Conservation (phyloP, 2,329 filamentous ascomycete species). For the Penicillium verrucosum region DNA sequence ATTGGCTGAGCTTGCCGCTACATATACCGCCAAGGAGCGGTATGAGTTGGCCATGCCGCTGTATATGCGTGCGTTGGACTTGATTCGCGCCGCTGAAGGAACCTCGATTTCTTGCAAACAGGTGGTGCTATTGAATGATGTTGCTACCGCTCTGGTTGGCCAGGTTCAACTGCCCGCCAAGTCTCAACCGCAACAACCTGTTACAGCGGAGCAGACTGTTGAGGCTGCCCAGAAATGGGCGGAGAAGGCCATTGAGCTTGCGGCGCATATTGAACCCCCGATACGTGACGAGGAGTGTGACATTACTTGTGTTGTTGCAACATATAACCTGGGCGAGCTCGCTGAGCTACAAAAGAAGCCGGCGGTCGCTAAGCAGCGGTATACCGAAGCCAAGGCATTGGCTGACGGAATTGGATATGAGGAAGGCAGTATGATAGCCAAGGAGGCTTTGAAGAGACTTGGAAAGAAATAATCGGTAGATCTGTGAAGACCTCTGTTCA, state of each 20-base stretch:
- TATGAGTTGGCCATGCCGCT: slow-evolving; percentile 81
- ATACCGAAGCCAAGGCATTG: slow-evolving; percentile 64
- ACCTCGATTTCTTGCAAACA: slow-evolving; percentile 65
- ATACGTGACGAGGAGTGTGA: slow-evolving; percentile 76
- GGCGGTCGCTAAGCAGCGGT: slow-evolving; percentile 64
- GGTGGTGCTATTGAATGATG: slow-evolving; percentile 66
- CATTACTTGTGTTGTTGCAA: slow-evolving; percentile 73
- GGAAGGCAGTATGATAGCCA: slow-evolving; percentile 32
- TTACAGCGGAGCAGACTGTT: slow-evolving; percentile 61
- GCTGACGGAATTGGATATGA: slow-evolving; percentile 44
- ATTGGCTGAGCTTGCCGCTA: slow-evolving; percentile 63
- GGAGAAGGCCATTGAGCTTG: slow-evolving; percentile 67
- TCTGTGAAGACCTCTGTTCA: not conserved
- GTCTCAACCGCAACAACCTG: slow-evolving; percentile 25
- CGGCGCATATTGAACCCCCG: slow-evolving; percentile 62
- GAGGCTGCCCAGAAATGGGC: slow-evolving; percentile 75
- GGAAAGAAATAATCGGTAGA: slow-evolving; percentile 16
- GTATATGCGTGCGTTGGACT: slow-evolving; percentile 76
- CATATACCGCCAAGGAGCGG: slow-evolving; percentile 70
- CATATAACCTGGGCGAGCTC: slow-evolving; percentile 84
- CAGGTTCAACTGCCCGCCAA: slow-evolving; percentile 30
- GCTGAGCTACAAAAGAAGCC: slow-evolving; percentile 68
- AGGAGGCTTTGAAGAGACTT: slow-evolving; percentile 32
- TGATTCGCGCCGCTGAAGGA: slow-evolving; percentile 53
- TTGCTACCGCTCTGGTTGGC: slow-evolving; percentile 46